Percentiles rank a stretch among this genome's conserved stretches.
Conservation (phyloP, 352 stramenopile genomes). For the Pythium dissimile region DNA sequence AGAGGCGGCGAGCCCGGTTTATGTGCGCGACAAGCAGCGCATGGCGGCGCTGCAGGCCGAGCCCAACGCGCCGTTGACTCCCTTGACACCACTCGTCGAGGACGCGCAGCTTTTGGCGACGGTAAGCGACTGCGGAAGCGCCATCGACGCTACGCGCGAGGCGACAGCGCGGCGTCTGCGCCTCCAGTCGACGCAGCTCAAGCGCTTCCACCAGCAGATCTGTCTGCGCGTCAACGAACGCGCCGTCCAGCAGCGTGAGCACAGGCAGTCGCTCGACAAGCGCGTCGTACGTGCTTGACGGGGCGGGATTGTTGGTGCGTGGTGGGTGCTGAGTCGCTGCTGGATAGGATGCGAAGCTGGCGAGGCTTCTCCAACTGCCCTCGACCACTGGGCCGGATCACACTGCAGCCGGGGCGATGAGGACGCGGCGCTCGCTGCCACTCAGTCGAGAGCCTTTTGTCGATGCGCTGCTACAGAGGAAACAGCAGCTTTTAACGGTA, state of each 20-base stretch:
- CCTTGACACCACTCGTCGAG: conserved; percentile 16
- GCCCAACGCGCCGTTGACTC: conserved; percentile 7
- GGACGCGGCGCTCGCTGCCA: neutral
- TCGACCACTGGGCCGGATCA: neutral
- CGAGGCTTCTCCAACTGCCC: conserved; percentile 14
- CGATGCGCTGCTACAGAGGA: neutral
- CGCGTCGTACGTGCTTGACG: conserved; percentile 20
- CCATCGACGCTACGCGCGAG: conserved; percentile 3
- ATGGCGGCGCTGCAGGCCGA: conserved; percentile 16
- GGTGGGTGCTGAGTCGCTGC: neutral
- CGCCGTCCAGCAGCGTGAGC: conserved; percentile 34
- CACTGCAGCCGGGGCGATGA: neutral
- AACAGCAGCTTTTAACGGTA: conserved; percentile 36
- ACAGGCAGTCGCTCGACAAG: conserved; percentile 24
- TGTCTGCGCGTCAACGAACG: conserved; percentile 50
- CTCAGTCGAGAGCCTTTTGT: neutral
- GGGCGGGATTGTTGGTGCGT: neutral
- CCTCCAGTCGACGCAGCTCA: conserved; percentile 39
- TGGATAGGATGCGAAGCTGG: conserved; percentile 18
- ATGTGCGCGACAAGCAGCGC: conserved; percentile 10
- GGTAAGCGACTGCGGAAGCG: neutral
- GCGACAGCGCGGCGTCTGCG: conserved; percentile 26
- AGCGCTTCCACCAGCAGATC: conserved; percentile 57
- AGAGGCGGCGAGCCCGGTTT: conserved; percentile 9
- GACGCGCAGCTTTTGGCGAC: neutral